Evolutionary conservation across 2,329 filamentous ascomycete species (phyloP), one percentile per base, ranked within the genome.

Genomic region (Macrophomina tecta): DNA sequence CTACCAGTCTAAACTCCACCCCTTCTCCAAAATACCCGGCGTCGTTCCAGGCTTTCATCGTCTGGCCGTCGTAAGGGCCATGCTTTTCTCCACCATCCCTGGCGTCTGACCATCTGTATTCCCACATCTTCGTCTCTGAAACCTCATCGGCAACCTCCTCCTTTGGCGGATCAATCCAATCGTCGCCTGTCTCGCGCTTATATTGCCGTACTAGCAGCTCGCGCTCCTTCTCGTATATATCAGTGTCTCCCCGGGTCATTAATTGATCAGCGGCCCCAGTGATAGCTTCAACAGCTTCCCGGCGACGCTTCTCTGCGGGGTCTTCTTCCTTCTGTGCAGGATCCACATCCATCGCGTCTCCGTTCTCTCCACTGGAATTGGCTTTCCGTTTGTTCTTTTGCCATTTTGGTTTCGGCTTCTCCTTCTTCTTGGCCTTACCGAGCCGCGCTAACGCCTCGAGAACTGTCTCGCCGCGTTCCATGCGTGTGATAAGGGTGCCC

Each of bases 21-120:
- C 92, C 92, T 70, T 95, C 90, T 12, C 89, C 91, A 79, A 99
- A 99, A 77, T 98, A 98, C 2, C 95, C 95, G 30, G 93, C 93
- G 69, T 92, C 89, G 71, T 91, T 89, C 95, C 95, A 99, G 2
- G 92, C 91, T 73, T 89, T 87, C 95, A 99, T 98, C 45, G 90
- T 94, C 5, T 85, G 78, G 7, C 86, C 87, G 75, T 97, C 93
- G 77, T 93, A 99, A 0, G 95, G 94, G 0, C 95, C 95, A 78
- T 99, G 93, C 67, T 87, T 86, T 56, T 87, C 86, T 11, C 87
- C 92, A 34, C 88, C 91, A 74, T 97, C 94, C 48, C 93, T 86
- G 18, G 92, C 92, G 76, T 97, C 93, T 46, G 89, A 90, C 95
- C 95, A 99, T 67, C 92, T 87, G 77, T 93, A 99, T 78, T 98